These are phyloP conservation scores for Penicillium nucicola DNA, from an alignment of 495 filamentous ascomycete genomes.

Conservation along the genomic window DNA sequence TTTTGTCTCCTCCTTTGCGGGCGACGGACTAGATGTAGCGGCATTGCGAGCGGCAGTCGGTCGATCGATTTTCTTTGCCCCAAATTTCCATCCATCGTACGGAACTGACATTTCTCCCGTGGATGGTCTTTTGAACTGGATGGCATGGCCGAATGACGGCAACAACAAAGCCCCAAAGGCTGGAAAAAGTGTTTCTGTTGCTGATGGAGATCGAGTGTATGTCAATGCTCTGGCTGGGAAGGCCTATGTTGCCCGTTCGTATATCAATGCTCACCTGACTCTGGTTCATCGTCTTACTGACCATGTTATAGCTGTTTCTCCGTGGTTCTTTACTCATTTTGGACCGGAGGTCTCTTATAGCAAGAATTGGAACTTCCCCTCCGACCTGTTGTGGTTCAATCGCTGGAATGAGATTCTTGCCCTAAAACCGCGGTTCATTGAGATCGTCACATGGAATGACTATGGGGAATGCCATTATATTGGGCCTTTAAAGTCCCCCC, in stretches of 20 bases:
- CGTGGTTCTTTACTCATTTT: slow-evolving; percentile 43
- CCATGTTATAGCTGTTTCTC: slow-evolving; percentile 22
- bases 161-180: slow-evolving; percentile 51
- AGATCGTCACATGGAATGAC: slow-evolving; percentile 66
- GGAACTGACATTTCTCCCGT: slow-evolving; percentile 32
- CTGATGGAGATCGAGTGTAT: slow-evolving; percentile 48
- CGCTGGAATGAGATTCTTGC: slow-evolving; percentile 54
- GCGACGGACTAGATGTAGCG: slow-evolving; percentile 48
- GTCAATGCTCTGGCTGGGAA: slow-evolving; percentile 46
- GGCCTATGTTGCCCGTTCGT: slow-evolving; percentile 51
- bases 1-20: slow-evolving; percentile 54
- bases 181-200: slow-evolving; percentile 42
- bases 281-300: not conserved
- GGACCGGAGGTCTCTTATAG: slow-evolving; percentile 31
- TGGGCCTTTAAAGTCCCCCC: slow-evolving; percentile 42
- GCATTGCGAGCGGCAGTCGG: slow-evolving; percentile 43
- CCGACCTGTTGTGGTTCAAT: slow-evolving; percentile 38
- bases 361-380: slow-evolving; percentile 55
- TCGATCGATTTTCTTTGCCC: slow-evolving; percentile 50
- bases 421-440: slow-evolving; percentile 46
- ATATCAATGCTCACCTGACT: not conserved
- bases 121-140: slow-evolving; percentile 58
- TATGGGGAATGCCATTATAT: slow-evolving; percentile 59
- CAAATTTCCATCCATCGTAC: slow-evolving; percentile 49
- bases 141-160: slow-evolving; percentile 55